Evolutionary conservation across 1,284 basidiomycete species (phyloP).

Genomic region (Pseudozyma tsukubaensis): DNA sequence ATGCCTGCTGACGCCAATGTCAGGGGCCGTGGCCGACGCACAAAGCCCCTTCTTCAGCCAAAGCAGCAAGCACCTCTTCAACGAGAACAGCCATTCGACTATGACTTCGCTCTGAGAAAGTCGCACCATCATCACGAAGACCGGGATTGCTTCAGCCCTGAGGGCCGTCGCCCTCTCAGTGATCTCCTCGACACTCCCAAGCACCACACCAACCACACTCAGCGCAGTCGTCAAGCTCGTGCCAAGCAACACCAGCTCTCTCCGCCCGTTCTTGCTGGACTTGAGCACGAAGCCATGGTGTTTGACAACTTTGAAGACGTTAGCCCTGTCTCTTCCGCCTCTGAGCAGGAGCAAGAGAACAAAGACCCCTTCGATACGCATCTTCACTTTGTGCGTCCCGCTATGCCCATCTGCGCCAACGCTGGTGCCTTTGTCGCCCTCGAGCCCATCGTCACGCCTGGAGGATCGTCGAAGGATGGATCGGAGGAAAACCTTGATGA

Average conservation of each 20-base stretch:
- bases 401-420: conserved; percentile 32
- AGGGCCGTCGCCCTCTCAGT: conserved; percentile 1
- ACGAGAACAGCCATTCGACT: conserved; percentile 9
- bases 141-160: background rate
- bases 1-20: background rate
- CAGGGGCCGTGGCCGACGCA: conserved; percentile 27
- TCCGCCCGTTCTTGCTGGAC: conserved; percentile 5
- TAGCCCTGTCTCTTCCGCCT: conserved; percentile 17
- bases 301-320: conserved; percentile 49
- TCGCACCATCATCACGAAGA: conserved; percentile 1
- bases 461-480: background rate
- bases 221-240: background rate
- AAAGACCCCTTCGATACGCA: conserved; percentile 26
- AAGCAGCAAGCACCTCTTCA: conserved; percentile 10
- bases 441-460: conserved; percentile 13
- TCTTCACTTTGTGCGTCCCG: conserved; percentile 42
- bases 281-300: conserved; percentile 39
- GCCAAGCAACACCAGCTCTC: background rate
- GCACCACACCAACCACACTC: background rate
- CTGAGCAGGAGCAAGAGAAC: conserved; percentile 19
- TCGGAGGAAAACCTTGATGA: background rate
- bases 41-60: conserved; percentile 19
- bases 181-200: conserved; percentile 1
- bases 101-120: background rate
- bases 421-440: conserved; percentile 26